These are phyloP conservation scores for Amaranthus hypochondriacus DNA, from an alignment of 148 eudicot species.

Conservation along the genomic window DNA sequence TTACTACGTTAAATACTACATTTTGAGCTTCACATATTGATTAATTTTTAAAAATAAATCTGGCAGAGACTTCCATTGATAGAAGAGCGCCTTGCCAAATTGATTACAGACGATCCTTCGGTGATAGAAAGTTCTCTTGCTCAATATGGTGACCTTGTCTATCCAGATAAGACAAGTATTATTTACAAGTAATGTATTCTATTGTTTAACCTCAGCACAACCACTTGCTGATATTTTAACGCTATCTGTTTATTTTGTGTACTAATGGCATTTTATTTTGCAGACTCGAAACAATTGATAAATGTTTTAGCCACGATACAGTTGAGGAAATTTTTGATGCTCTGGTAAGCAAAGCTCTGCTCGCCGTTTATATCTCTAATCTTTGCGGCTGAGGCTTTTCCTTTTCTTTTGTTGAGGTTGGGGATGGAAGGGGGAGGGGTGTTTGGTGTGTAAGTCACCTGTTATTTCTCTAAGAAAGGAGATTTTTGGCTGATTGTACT, in stretches of 20 bases:
- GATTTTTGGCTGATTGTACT: not conserved
- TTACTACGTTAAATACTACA: not conserved
- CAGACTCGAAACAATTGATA: slow-evolving; percentile 77
- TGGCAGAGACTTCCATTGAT: slow-evolving; percentile 44
- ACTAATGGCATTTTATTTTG: slow-evolving; percentile 19
- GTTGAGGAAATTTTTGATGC: slow-evolving; percentile 81
- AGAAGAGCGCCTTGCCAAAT: slow-evolving; percentile 82
- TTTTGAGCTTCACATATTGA: slow-evolving; percentile 9
- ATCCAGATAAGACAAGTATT: slow-evolving; percentile 62
- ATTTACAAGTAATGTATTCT: slow-evolving; percentile 58
- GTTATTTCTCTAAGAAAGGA: not conserved
- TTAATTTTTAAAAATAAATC: slow-evolving; percentile 1
- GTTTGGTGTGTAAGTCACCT: not conserved
- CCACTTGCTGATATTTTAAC: not conserved
- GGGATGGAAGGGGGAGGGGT: no score
- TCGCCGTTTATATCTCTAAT: not conserved
- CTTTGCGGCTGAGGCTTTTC: not conserved
- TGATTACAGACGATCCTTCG: slow-evolving; percentile 73
- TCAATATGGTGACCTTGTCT: slow-evolving; percentile 90
- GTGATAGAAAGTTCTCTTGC: slow-evolving; percentile 82
- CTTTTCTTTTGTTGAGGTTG: not conserved
- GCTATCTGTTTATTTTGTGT: slow-evolving; percentile 1
- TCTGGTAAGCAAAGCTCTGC: slow-evolving; percentile 46
- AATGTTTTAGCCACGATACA: slow-evolving; percentile 79
- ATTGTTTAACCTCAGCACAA: slow-evolving; percentile 4